Percentiles rank a stretch among this genome's conserved stretches.
Evolutionary conservation across 2,329 filamentous ascomycete species (phyloP).

Genomic region (Diplodia seriata): DNA sequence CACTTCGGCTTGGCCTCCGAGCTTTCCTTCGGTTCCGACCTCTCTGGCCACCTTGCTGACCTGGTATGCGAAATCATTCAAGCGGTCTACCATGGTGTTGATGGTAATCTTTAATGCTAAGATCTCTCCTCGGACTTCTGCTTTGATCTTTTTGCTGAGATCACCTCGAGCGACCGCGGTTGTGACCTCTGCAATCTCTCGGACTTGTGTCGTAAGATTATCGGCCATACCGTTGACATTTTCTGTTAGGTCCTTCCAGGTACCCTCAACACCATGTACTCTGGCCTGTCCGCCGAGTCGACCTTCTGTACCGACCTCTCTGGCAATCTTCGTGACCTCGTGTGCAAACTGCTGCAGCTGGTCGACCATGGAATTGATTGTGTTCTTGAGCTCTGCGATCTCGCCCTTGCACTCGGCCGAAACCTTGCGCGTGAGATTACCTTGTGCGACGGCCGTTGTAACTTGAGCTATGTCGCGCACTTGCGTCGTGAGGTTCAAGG

Average conservation of each 20-base stretch:
- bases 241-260: slow-evolving; percentile 62
- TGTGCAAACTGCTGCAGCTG: slow-evolving; percentile 61
- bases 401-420: slow-evolving; percentile 61
- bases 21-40: slow-evolving; percentile 68
- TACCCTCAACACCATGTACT: slow-evolving; percentile 60
- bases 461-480: slow-evolving; percentile 62
- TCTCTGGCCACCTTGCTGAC: slow-evolving; percentile 71
- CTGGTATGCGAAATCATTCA: slow-evolving; percentile 70
- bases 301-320: slow-evolving; percentile 61
- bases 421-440: slow-evolving; percentile 60
- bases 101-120: slow-evolving; percentile 81
- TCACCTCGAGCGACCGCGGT: slow-evolving; percentile 61
- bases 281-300: slow-evolving; percentile 60
- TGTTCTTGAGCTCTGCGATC: slow-evolving; percentile 59
- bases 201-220: slow-evolving; percentile 59
- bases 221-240: slow-evolving; percentile 63
- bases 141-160: slow-evolving; percentile 60
- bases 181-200: slow-evolving; percentile 61
- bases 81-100: slow-evolving; percentile 71
- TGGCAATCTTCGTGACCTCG: slow-evolving; percentile 60
- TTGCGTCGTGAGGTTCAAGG: slow-evolving; percentile 60
- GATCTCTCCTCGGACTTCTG: slow-evolving; percentile 60
- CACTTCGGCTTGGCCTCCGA: slow-evolving; percentile 69
- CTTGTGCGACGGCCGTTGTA: slow-evolving; percentile 59
- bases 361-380: slow-evolving; percentile 62